Evolutionary conservation across 805 yeast genomes (phyloP), one percentile per base, ranked within the genome.

Genomic region (Wickerhamomyces pijperi): DNA sequence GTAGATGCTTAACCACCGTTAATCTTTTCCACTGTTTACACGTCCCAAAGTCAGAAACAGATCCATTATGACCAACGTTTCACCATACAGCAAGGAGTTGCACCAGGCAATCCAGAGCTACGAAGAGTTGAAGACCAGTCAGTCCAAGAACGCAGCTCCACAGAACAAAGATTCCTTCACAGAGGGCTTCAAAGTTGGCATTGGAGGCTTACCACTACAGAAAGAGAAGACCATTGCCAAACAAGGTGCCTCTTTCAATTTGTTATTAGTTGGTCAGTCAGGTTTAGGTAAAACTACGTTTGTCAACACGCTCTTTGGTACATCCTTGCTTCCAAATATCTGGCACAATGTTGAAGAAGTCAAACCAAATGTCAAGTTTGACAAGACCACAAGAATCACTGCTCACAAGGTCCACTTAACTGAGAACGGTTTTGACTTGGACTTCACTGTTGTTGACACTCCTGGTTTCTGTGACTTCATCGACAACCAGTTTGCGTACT

Each of bases 271-370:
- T 36, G 96, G 97, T 23, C 87, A 82, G 58, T 68, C 82, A 37
- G 96, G 96, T 3, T 67, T 83, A 38, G 95, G 87, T 1, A 85
- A 84, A 55, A 74, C 85, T 4, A 76, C 90, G 2, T 84, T 87
- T 46, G 64, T 86, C 49, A 84, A 88, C 65, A 78, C 94, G 8
- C 67, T 88, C 45, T 82, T 85, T 56, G 78, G 80, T 35, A 61
- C 78, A 2, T 33, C 54, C 38, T 63, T 58, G 38, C 57, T 56
- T 47, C 65, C 60, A 53, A 61, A 45, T 60, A 62, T 53, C 48
- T 59, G 48, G 71, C 68, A 54, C 53, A 65, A 61, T 36, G 65
- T 49, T 59, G 60, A 55, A 36, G 55, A 54, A 41, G 64, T 57
- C n/a, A 55, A 54, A 34, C 58, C 64, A 38, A 61, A 64, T 46